phyloP scores from a whole-genome alignment of 2,329 filamentous ascomycete genomes.

The Cercospora canescens region DNA sequence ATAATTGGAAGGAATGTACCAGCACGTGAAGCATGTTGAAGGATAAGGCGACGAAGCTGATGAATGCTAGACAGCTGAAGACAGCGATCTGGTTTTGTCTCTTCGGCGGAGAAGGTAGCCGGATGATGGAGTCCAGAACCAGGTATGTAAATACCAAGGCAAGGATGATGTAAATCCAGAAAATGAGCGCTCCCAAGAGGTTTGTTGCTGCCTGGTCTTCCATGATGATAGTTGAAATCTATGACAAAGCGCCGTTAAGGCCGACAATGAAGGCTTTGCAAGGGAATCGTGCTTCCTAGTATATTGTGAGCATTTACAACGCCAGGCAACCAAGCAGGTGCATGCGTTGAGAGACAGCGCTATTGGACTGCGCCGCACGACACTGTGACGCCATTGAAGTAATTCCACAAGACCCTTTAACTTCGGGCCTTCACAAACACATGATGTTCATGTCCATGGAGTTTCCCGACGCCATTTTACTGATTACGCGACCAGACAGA shows the following conservation, averaged over 20 bases:
- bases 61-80: slow-evolving; percentile 27
- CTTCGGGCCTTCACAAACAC: not conserved
- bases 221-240: not conserved
- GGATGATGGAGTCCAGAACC: slow-evolving; percentile 22
- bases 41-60: slow-evolving; percentile 35
- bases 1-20: slow-evolving; percentile 34
- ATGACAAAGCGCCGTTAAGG: not conserved
- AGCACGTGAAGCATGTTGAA: slow-evolving; percentile 38
- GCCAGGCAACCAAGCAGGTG: not conserved
- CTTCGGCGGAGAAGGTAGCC: not conserved
- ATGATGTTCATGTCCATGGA: too few relatives aligned
- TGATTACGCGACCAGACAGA: too few relatives aligned
- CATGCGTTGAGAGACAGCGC: not conserved
- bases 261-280: too few relatives aligned
- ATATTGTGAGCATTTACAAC: not conserved
- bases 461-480: too few relatives aligned
- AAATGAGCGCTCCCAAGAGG: slow-evolving; percentile 33
- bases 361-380: not conserved
- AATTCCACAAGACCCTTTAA: not conserved
- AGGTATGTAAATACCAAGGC: slow-evolving; percentile 31
- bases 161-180: slow-evolving; percentile 37
- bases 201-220: slow-evolving; percentile 15
- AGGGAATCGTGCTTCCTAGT: not conserved
- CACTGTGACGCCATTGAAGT: not conserved
- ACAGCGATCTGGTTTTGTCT: slow-evolving; percentile 12